Evolutionary conservation across 2,329 filamentous ascomycete genomes (phyloP).

Genomic region (Calonectria pseudoreteaudii): DNA sequence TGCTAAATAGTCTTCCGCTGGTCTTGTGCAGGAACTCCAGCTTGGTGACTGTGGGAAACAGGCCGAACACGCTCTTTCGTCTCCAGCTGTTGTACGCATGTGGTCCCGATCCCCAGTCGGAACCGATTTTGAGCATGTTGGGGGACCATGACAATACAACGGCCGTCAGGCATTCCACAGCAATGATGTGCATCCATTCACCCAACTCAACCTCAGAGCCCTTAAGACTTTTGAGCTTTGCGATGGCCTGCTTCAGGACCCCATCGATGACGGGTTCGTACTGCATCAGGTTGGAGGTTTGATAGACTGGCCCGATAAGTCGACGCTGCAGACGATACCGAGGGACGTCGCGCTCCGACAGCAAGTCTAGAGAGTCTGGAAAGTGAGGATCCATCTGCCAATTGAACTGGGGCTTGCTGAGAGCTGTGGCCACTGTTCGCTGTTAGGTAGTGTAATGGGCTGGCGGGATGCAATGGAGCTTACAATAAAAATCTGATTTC

Average conservation of each 20-base stretch:
- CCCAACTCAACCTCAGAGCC: conserved; percentile 60
- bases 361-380: conserved; percentile 61
- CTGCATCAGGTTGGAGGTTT: conserved; percentile 54
- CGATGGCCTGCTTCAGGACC: conserved; percentile 51
- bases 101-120: conserved; percentile 60
- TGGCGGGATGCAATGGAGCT: conserved; percentile 26
- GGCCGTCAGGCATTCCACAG: conserved; percentile 63
- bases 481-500: conserved; percentile 66
- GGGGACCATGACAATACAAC: conserved; percentile 66
- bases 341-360: conserved; percentile 60
- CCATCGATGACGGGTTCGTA: conserved; percentile 56
- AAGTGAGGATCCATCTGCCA: conserved; percentile 51
- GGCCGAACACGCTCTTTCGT: conserved; percentile 63
- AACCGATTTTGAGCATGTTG: conserved; percentile 55
- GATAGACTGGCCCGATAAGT: conserved; percentile 62
- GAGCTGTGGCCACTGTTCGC: conserved; percentile 56
- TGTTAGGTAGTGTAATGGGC: not conserved
- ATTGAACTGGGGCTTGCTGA: conserved; percentile 57
- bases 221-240: conserved; percentile 50
- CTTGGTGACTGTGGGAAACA: conserved; percentile 59
- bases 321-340: conserved; percentile 63
- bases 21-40: conserved; percentile 52
- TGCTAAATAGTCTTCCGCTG: conserved; percentile 54
- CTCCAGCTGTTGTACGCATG: conserved; percentile 64
- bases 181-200: conserved; percentile 69